Percentiles rank a stretch among this genome's conserved stretches.
Evolutionary conservation across 306 rosid species (phyloP).

Genomic region (Astragalus membranaceus): DNA sequence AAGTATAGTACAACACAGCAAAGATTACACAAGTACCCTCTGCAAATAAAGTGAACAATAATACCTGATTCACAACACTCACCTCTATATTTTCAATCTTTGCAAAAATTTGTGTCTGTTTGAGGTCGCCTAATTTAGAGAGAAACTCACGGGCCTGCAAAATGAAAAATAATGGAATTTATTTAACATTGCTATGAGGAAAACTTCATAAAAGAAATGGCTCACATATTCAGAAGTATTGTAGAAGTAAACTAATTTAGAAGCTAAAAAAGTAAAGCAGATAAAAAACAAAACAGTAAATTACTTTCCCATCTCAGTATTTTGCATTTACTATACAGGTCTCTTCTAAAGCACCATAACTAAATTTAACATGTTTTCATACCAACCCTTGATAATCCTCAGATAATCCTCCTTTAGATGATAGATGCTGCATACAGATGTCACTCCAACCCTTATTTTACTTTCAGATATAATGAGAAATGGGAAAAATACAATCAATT

Average conservation of each 20-base stretch:
- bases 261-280: neutral
- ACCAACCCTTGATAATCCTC: neutral
- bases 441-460: neutral
- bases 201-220: neutral
- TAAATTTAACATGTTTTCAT: neutral
- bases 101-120: constrained; percentile 64
- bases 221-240: neutral
- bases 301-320: constrained; percentile 17
- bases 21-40: neutral
- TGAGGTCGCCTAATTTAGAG: constrained; percentile 40
- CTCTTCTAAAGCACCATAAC: neutral
- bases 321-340: constrained; percentile 17
- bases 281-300: neutral
- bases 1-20: neutral
- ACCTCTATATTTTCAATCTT: constrained; percentile 75
- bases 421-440: neutral
- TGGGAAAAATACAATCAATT: neutral
- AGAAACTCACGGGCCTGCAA: constrained; percentile 53
- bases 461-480: neutral
- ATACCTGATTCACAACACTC: neutral
- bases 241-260: neutral
- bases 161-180: constrained; percentile 17
- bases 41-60: neutral
- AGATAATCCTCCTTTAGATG: neutral
- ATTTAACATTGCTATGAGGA: neutral